These are phyloP conservation scores for Pseudomonodictys pantanalensis DNA, from an alignment of 495 filamentous ascomycete genomes.

Conservation along the genomic window DNA sequence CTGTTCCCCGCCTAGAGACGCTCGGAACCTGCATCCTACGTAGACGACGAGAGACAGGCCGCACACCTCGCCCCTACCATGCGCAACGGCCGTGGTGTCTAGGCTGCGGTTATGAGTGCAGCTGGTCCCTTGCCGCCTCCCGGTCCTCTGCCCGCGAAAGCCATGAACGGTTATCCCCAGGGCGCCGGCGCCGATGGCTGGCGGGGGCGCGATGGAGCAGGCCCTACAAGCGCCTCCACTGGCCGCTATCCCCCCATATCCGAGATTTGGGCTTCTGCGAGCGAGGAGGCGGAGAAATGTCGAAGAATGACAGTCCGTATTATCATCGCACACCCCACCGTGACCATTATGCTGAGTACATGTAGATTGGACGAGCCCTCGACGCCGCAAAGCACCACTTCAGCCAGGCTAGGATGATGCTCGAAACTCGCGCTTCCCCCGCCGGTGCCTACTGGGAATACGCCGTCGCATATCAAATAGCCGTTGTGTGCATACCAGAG, in stretches of 20 bases:
- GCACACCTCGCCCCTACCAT: neutral
- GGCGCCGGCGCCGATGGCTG: slow-evolving; percentile 20
- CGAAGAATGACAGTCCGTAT: neutral
- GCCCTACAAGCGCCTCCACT: neutral
- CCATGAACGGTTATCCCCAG: slow-evolving; percentile 28
- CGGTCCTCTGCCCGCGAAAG: slow-evolving; percentile 3
- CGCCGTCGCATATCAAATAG: slow-evolving; percentile 72
- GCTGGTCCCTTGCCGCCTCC: slow-evolving; percentile 28
- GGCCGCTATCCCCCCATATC: slow-evolving; percentile 8
- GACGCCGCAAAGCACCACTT: slow-evolving; percentile 32
- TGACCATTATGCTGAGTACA: neutral
- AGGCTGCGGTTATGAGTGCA: slow-evolving; percentile 27
- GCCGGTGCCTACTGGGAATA: slow-evolving; percentile 73
- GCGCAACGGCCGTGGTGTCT: neutral
- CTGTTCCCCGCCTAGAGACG: too few relatives aligned
- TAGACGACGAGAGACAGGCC: neutral
- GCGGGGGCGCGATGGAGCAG: slow-evolving; percentile 16
- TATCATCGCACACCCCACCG: neutral
- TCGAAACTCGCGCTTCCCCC: slow-evolving; percentile 42
- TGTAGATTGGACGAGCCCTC: slow-evolving; percentile 29
- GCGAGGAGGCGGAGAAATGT: slow-evolving; percentile 9
- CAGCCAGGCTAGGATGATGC: slow-evolving; percentile 29
- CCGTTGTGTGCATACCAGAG: slow-evolving; percentile 68
- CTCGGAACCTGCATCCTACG: too few relatives aligned
- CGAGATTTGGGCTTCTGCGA: slow-evolving; percentile 16